phyloP scores from a whole-genome alignment of 805 yeast species.

The Cyberlindnera americana region DNA sequence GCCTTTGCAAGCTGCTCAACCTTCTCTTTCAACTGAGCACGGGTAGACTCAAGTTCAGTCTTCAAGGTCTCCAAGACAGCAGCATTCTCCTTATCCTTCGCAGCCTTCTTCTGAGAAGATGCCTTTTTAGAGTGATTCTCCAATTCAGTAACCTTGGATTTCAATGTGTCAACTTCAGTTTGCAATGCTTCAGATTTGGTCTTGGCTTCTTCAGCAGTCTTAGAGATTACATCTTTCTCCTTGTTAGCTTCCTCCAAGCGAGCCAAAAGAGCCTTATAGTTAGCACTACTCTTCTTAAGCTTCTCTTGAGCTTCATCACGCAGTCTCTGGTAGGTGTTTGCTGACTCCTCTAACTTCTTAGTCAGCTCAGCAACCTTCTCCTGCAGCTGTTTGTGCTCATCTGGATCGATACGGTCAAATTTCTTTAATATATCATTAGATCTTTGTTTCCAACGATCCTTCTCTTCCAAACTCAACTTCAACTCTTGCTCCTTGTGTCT shows the following conservation, averaged over 20 bases:
- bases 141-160: slow-evolving; percentile 12
- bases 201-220: slow-evolving; percentile 6
- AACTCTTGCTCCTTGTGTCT: slow-evolving; percentile 50
- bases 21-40: slow-evolving; percentile 21
- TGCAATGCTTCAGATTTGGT: slow-evolving; percentile 4
- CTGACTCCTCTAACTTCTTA: slow-evolving; percentile 19
- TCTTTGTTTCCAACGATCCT: slow-evolving; percentile 55
- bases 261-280: slow-evolving; percentile 17
- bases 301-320: slow-evolving; percentile 30
- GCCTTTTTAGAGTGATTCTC: slow-evolving; percentile 3
- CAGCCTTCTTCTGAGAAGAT: neutral
- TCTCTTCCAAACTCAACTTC: slow-evolving; percentile 46
- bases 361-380: slow-evolving; percentile 27
- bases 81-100: neutral
- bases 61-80: slow-evolving; percentile 3
- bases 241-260: slow-evolving; percentile 18
- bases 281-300: slow-evolving; percentile 23
- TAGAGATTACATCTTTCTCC: slow-evolving; percentile 14
- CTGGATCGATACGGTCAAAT: slow-evolving; percentile 46
- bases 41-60: slow-evolving; percentile 12
- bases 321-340: slow-evolving; percentile 18
- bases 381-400: slow-evolving; percentile 37
- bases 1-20: slow-evolving; percentile 28
- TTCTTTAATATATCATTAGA: slow-evolving; percentile 44
- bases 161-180: slow-evolving; percentile 21